Evolutionary conservation across 352 stramenopile species (phyloP).

Genomic region (Pythium brassicae): DNA sequence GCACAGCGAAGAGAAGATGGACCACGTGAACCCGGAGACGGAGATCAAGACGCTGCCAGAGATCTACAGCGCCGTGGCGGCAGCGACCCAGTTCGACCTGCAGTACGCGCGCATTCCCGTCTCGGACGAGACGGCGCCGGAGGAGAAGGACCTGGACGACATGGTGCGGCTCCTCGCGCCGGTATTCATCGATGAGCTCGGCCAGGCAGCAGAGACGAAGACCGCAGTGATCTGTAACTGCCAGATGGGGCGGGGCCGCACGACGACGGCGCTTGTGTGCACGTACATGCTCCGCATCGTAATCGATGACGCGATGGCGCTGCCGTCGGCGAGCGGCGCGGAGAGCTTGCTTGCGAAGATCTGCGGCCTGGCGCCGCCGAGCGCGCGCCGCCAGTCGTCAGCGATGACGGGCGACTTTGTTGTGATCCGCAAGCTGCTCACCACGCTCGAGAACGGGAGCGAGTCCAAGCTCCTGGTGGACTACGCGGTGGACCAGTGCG

Average conservation of each 20-base stretch:
- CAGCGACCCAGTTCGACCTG: slow-evolving; percentile 51
- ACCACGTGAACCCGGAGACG: slow-evolving; percentile 62
- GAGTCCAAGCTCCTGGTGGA: slow-evolving; percentile 66
- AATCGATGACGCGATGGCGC: slow-evolving; percentile 33
- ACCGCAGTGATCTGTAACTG: slow-evolving; percentile 88
- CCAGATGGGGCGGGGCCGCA: slow-evolving; percentile 86
- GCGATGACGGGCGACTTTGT: slow-evolving; percentile 58
- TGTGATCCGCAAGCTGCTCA: slow-evolving; percentile 68
- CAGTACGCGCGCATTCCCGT: slow-evolving; percentile 83
- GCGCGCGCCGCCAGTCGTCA: slow-evolving; percentile 44
- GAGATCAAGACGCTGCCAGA: slow-evolving; percentile 79
- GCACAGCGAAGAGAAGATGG: slow-evolving; percentile 79
- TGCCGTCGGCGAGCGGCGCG: slow-evolving; percentile 5
- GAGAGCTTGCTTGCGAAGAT: slow-evolving; percentile 22
- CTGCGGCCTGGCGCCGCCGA: slow-evolving; percentile 3
- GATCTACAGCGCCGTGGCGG: slow-evolving; percentile 57
- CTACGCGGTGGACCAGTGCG: slow-evolving; percentile 69
- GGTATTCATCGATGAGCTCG: slow-evolving; percentile 59
- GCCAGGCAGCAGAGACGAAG: slow-evolving; percentile 22
- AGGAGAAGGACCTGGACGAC: slow-evolving; percentile 89
- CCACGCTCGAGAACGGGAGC: slow-evolving; percentile 66
- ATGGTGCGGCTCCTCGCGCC: slow-evolving; percentile 73
- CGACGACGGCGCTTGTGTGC: slow-evolving; percentile 86
- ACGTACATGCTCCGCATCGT: slow-evolving; percentile 83
- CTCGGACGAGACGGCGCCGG: slow-evolving; percentile 86